Evolutionary conservation across 2,329 filamentous ascomycete species (phyloP), one percentile per base, ranked within the genome.

Genomic region (Neopestalotiopsis clavispora): DNA sequence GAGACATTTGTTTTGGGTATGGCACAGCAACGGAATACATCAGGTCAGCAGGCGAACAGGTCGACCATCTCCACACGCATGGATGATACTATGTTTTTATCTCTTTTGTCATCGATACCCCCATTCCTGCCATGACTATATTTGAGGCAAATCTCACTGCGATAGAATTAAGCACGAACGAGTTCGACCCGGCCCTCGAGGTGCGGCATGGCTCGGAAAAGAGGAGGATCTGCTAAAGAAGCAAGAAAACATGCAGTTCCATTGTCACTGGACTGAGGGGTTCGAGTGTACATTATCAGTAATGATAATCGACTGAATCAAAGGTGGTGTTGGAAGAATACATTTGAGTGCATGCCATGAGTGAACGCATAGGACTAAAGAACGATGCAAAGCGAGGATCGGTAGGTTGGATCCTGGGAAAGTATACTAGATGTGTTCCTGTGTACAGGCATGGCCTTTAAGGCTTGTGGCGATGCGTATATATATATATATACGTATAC

Each of bases 261-360:
- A 52, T 7, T n/a, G 20, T 38, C n/a, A 20, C 45, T 52, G 45
- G 45, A 10, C 45, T 52, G 45, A 52, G 45, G 45, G 45, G 45
- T 52, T 52, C 45, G 45, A 52, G 45, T 52, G 45, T 52, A 52
- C n/a, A 52, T 52, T 52, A 52, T 52, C 45, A 52, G 45, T 52
- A 52, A 52, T 52, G 45, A 52, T 52, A 52, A 52, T 52, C 17
- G 45, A 52, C 45, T 52, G 45, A 52, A 52, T n/a, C 45, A 52
- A 20, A n/a, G 45, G 45, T 52, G 20, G 45, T 23, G 20, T 52
- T 20, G 17, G 17, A 20, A 20, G 4, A 52, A 10, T 23, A n/a
- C 20, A 20, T 52, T 20, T 20, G 14, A 52, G 45, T 52, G n/a
- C 45, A 23, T 52, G 45, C n/a, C n/a, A 17, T 52, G 14, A 52